Base-by-base conservation (phyloP, 164 flowering plant genomes). In the Litsea cubeba region DNA sequence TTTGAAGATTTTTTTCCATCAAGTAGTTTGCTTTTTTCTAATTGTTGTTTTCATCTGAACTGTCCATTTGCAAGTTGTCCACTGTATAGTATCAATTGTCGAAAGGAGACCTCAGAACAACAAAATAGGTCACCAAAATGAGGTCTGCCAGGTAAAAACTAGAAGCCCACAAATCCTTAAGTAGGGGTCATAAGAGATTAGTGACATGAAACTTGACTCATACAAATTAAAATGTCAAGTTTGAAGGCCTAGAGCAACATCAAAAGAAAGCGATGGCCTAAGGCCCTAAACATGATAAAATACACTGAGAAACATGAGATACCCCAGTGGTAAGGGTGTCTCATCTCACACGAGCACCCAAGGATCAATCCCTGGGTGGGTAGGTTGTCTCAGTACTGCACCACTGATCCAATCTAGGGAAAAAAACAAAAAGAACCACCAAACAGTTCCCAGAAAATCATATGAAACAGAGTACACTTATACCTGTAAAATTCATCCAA, bases 401-500 rank as follows among this genome's bases (percentile, higher is more conserved):
- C 10, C 46, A 40, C 46, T 40, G 46, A 40, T 7, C 46, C 46
- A 40, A 40, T 40, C 46, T 40, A 28, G 26, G 14, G 30, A 14
- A 8, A 64, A 64, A 4, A 23, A 30, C 5, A 30, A 30, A 30
- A 30, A 30, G 35, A 64, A n/a, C 10, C 20, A 28, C 32, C 23
- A 66, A 14, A 30, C 69, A 28, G 69, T 30, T 66, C 40, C 69
- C 69, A 28, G 20, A 30, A 66, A 28, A 35, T 20, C n/a, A 66
- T 6, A 66, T 63, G 63, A 2, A 30, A 3, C 10, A 66, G 46
- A 68, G 14, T 11, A 15, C 51, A 71, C 20, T 17, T 46, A 71
- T 82, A 90, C 97, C 90, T 90, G 82, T 90, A 90, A 76, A 94
- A 90, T 70, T 83, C 86, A 30, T 25, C 69, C 79, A 91, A 79